Evolutionary conservation across 2,329 filamentous ascomycete species (phyloP).

Genomic region (Incumbomyces delicatus): DNA sequence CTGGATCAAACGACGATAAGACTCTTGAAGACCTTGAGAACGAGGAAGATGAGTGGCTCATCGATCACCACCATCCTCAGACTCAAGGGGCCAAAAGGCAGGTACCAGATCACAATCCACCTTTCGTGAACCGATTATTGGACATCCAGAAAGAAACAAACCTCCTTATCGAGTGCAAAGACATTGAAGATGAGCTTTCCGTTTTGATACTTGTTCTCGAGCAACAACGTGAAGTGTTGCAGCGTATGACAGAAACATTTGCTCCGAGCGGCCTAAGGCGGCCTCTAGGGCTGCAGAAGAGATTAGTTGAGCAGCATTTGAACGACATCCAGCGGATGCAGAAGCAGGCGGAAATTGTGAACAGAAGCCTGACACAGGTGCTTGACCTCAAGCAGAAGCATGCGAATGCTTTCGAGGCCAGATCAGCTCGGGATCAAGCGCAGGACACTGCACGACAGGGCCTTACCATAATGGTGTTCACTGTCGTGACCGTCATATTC

Average conservation of each 20-base stretch:
- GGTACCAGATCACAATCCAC: too few species aligned
- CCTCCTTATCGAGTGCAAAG: slow-evolving; percentile 54
- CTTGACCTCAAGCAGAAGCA: slow-evolving; percentile 62
- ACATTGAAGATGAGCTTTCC: slow-evolving; percentile 58
- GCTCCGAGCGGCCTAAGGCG: not conserved
- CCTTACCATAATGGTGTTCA: slow-evolving; percentile 51
- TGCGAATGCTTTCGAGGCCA: slow-evolving; percentile 54
- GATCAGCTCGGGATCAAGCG: slow-evolving; percentile 44
- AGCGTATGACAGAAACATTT: slow-evolving; percentile 39
- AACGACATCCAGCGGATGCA: slow-evolving; percentile 57
- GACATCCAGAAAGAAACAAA: slow-evolving; percentile 49
- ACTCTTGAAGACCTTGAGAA: slow-evolving; percentile 11
- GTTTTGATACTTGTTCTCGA: slow-evolving; percentile 49
- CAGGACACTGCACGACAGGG: slow-evolving; percentile 49
- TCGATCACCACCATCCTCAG: slow-evolving; percentile 21
- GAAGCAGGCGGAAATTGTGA: slow-evolving; percentile 51
- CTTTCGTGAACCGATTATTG: slow-evolving; percentile 46
- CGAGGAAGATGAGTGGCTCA: too few species aligned
- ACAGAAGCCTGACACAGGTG: slow-evolving; percentile 50
- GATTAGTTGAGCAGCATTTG: slow-evolving; percentile 47
- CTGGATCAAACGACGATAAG: slow-evolving; percentile 23
- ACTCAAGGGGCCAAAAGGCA: slow-evolving; percentile 20
- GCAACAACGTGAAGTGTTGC: slow-evolving; percentile 39
- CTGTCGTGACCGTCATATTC: slow-evolving; percentile 50
- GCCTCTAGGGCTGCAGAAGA: slow-evolving; percentile 33